Conservation (phyloP, 2,329 filamentous ascomycete genomes). For the Parastagonospora avenae region DNA sequence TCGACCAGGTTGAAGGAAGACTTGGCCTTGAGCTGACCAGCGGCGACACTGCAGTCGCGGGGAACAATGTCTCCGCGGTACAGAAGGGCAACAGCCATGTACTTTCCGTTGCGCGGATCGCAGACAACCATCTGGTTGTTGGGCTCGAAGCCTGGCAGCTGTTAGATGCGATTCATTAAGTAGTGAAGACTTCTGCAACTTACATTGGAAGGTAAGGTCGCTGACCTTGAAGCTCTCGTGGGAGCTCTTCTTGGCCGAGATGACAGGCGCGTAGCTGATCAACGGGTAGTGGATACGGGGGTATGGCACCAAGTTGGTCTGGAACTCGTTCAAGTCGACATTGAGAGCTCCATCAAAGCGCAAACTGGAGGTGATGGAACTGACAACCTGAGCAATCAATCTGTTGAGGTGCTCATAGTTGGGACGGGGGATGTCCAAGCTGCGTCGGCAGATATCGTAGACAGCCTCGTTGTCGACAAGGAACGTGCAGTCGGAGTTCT, state of each 20-base stretch:
- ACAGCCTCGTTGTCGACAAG: slow-evolving; percentile 76
- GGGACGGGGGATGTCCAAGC: slow-evolving; percentile 71
- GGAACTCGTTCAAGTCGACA: slow-evolving; percentile 77
- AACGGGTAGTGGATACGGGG: slow-evolving; percentile 76
- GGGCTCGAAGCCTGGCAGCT: slow-evolving; percentile 68
- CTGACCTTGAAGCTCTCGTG: slow-evolving; percentile 88
- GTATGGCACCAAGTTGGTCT: slow-evolving; percentile 76
- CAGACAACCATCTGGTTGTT: slow-evolving; percentile 82
- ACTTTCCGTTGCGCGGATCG: slow-evolving; percentile 75
- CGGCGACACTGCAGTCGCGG: slow-evolving; percentile 70
- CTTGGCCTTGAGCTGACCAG: slow-evolving; percentile 72
- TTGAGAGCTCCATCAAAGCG: slow-evolving; percentile 75
- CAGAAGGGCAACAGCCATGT: slow-evolving; percentile 75
- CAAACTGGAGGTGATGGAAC: slow-evolving; percentile 74
- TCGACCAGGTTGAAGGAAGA: slow-evolving; percentile 74
- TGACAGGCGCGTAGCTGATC: slow-evolving; percentile 74
- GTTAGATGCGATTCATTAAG: slow-evolving; percentile 1
- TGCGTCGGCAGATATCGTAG: slow-evolving; percentile 76
- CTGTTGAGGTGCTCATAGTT: slow-evolving; percentile 75
- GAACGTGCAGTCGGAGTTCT: slow-evolving; percentile 81
- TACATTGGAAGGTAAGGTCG: slow-evolving; percentile 76
- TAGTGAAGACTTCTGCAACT: slow-evolving; percentile 5
- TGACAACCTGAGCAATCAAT: slow-evolving; percentile 74
- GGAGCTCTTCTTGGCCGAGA: slow-evolving; percentile 75
- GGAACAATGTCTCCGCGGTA: slow-evolving; percentile 75